These are phyloP conservation scores for Huntiella savannae DNA, from an alignment of 2,329 filamentous ascomycete species.

Conservation along the genomic window DNA sequence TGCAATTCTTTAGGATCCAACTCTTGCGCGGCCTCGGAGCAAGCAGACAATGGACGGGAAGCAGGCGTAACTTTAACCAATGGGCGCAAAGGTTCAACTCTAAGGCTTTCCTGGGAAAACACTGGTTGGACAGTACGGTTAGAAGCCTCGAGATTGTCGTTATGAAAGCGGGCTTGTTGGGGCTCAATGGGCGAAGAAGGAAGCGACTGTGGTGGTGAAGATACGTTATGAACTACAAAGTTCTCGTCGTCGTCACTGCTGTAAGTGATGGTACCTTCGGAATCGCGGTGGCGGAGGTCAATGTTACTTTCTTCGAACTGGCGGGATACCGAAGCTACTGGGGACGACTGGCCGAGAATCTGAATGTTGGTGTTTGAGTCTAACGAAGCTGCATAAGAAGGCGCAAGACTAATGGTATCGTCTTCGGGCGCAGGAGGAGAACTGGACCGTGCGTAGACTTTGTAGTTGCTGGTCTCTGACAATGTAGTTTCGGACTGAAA, in stretches of 20 bases:
- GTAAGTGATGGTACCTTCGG: slow-evolving; percentile 27
- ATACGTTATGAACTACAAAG: slow-evolving; percentile 12
- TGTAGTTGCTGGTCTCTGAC: slow-evolving; percentile 35
- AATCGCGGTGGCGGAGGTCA: slow-evolving; percentile 24
- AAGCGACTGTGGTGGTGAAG: slow-evolving; percentile 4
- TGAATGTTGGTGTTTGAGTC: slow-evolving; percentile 26
- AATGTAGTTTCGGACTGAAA: slow-evolving; percentile 22
- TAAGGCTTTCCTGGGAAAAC: slow-evolving; percentile 42
- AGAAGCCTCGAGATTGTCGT: background rate
- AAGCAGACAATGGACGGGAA: slow-evolving; percentile 9
- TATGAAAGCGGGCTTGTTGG: background rate
- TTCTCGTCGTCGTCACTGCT: slow-evolving; percentile 11
- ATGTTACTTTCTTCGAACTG: background rate
- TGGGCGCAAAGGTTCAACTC: slow-evolving; percentile 35
- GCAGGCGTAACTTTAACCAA: slow-evolving; percentile 18
- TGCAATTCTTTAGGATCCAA: slow-evolving; percentile 33
- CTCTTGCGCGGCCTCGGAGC: slow-evolving; percentile 24
- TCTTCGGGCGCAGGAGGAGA: slow-evolving; percentile 18
- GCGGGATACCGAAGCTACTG: slow-evolving; percentile 20
- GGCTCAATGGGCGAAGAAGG: slow-evolving; percentile 3
- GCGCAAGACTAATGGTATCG: slow-evolving; percentile 20
- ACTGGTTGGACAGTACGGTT: slow-evolving; percentile 18
- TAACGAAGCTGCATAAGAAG: slow-evolving; percentile 24
- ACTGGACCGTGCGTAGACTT: slow-evolving; percentile 28
- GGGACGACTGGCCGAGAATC: slow-evolving; percentile 32